phyloP scores from a whole-genome alignment of 2,329 filamentous ascomycete genomes.

The Paracoccidioides brasiliensis region DNA sequence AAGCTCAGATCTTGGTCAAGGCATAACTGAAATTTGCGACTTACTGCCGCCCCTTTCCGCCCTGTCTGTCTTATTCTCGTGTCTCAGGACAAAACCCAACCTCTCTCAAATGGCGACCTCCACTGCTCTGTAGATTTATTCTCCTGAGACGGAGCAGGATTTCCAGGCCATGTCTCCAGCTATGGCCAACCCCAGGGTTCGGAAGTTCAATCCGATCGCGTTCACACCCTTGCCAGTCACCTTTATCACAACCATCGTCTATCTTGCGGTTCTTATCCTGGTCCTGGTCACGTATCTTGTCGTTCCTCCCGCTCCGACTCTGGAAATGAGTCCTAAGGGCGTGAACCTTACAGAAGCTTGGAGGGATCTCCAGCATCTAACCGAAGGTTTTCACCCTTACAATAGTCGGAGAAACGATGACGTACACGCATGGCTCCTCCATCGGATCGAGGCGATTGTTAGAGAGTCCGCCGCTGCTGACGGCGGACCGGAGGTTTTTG shows the following conservation, averaged over 20 bases:
- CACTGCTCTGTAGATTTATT: not conserved
- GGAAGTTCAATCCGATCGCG: conserved; percentile 41
- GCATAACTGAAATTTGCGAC: not conserved
- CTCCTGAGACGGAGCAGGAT: not conserved
- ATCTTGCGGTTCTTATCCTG: conserved; percentile 62
- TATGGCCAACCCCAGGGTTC: conserved; percentile 22
- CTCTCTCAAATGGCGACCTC: not conserved
- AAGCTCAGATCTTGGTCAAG: not conserved
- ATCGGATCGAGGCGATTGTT: conserved; percentile 57
- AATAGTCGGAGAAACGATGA: conserved; percentile 74
- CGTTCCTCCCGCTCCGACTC: conserved; percentile 56
- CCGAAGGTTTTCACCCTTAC: conserved; percentile 68
- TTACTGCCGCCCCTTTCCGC: conserved; percentile 3
- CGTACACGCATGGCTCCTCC: conserved; percentile 62
- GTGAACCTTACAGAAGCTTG: conserved; percentile 78
- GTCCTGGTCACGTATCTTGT: conserved; percentile 62
- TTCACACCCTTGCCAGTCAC: conserved; percentile 75
- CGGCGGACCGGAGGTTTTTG: conserved; percentile 32
- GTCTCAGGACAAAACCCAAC: not conserved
- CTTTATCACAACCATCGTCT: conserved; percentile 61
- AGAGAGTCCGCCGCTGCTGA: conserved; percentile 14
- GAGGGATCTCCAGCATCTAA: conserved; percentile 66
- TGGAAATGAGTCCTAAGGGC: conserved; percentile 45
- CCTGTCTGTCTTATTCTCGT: not conserved
- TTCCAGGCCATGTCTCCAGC: not conserved